A percentile compares a stretch with the other conserved stretches of the same genome.
These are phyloP conservation scores for Aspergillus caelatus DNA, from an alignment of 2,329 filamentous ascomycete genomes.

Conservation along the genomic window DNA sequence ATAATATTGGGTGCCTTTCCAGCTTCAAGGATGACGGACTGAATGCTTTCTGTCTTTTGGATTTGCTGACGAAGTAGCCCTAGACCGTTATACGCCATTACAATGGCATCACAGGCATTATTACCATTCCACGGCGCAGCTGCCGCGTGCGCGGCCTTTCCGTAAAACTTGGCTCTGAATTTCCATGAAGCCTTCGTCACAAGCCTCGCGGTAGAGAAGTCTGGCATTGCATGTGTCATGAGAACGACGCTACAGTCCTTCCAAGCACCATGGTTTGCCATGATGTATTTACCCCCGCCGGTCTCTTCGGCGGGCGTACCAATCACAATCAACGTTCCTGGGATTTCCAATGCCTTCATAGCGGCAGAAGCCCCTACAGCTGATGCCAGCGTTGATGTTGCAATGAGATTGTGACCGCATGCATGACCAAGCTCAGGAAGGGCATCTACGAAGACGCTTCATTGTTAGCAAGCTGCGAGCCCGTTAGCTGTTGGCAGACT, in stretches of 20 bases:
- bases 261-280: background rate
- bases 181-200: background rate
- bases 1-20: background rate
- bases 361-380: background rate
- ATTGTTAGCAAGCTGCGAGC: background rate
- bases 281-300: slow-evolving; percentile 2
- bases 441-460: background rate
- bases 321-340: background rate
- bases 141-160: background rate
- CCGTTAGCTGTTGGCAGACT: background rate
- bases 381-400: background rate
- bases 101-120: slow-evolving; percentile 3
- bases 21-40: slow-evolving; percentile 1
- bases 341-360: background rate
- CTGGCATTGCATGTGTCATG: slow-evolving; percentile 1
- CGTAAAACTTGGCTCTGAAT: slow-evolving; percentile 1
- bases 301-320: slow-evolving; percentile 4
- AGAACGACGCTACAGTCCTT: background rate
- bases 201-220: background rate
- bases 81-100: background rate
- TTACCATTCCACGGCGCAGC: slow-evolving; percentile 1
- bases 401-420: slow-evolving; percentile 1
- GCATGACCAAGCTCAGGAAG: slow-evolving; percentile 5
- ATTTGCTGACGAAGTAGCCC: slow-evolving; percentile 5
- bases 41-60: background rate